phyloP scores from a whole-genome alignment of 2,329 filamentous ascomycete genomes.

The Pseudopithomyces chartarum region DNA sequence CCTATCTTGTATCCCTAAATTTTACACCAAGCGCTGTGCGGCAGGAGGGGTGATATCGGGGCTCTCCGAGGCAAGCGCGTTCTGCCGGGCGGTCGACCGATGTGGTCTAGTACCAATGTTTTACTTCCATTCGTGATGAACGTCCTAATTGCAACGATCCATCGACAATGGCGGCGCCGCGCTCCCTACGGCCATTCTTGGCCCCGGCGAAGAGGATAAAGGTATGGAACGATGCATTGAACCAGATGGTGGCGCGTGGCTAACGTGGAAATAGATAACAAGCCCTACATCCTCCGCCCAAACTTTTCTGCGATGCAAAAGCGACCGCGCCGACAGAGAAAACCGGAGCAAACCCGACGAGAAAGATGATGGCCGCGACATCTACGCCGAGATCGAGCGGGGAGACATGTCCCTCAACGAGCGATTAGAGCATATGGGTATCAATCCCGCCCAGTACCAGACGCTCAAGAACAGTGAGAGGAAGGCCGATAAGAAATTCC shows the following conservation, averaged over 20 bases:
- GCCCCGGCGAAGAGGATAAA: conserved; percentile 50
- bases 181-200: conserved; percentile 51
- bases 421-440: conserved; percentile 31
- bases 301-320: conserved; percentile 28
- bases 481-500: conserved; percentile 22
- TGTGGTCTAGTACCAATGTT: conserved; percentile 25
- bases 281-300: conserved; percentile 28
- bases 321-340: conserved; percentile 21
- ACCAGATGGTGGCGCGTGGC: conserved; percentile 3
- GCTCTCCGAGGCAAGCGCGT: conserved; percentile 25
- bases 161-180: conserved; percentile 50
- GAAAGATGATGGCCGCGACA: conserved; percentile 16
- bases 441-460: conserved; percentile 36
- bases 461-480: conserved; percentile 30
- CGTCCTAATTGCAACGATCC: conserved; percentile 16
- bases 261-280: conserved; percentile 32
- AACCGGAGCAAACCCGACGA: conserved; percentile 6
- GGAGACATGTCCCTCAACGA: conserved; percentile 31
- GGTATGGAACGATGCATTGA: conserved; percentile 33
- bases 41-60: conserved; percentile 32
- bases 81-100: conserved; percentile 32
- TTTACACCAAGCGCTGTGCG: neutral
- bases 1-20: neutral
- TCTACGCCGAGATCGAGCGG: conserved; percentile 26
- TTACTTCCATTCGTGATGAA: conserved; percentile 19